These are phyloP conservation scores for Sungouiella thailandica DNA, from an alignment of 805 yeast genomes.

Conservation along the genomic window DNA sequence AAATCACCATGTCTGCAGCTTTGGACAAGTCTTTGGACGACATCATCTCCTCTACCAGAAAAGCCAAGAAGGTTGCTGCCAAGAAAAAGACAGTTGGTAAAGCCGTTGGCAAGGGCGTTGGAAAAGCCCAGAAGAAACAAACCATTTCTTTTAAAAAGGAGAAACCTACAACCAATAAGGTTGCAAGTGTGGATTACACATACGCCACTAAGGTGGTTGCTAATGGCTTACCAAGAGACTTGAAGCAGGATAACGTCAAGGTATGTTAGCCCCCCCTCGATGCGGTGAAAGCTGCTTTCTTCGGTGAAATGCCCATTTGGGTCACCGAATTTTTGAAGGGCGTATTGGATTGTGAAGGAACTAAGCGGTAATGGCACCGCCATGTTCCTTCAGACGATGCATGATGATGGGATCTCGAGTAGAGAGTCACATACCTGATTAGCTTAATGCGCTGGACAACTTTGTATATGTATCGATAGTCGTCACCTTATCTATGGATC, in stretches of 20 bases:
- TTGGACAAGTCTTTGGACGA: slow-evolving; percentile 94
- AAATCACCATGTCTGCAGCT: slow-evolving; percentile 58
- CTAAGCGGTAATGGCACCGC: not conserved
- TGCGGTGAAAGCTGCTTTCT: not conserved
- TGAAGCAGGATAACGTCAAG: slow-evolving; percentile 77
- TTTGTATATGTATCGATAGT: too few species aligned
- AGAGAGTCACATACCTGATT: too few species aligned
- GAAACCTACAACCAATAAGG: slow-evolving; percentile 17
- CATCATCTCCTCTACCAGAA: slow-evolving; percentile 66
- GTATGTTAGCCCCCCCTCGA: slow-evolving; percentile 48
- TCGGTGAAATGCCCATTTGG: too few species aligned
- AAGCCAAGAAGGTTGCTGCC: slow-evolving; percentile 28
- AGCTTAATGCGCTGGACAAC: too few species aligned
- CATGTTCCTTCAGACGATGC: not conserved
- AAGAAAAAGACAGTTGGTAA: slow-evolving; percentile 20
- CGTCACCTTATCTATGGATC: too few species aligned
- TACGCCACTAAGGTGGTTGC: slow-evolving; percentile 81
- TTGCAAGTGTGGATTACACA: slow-evolving; percentile 37
- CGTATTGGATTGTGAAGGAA: too few species aligned
- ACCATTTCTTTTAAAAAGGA: slow-evolving; percentile 25
- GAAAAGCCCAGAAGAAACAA: slow-evolving; percentile 22
- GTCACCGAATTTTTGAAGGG: too few species aligned
- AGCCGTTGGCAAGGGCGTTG: slow-evolving; percentile 35
- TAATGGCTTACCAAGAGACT: slow-evolving; percentile 78
- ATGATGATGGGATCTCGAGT: too few species aligned